A percentile compares a stretch with the other conserved stretches of the same genome.
Evolutionary conservation across 2,329 filamentous ascomycete species (phyloP).

Genomic region (Fusarium verrucosum): DNA sequence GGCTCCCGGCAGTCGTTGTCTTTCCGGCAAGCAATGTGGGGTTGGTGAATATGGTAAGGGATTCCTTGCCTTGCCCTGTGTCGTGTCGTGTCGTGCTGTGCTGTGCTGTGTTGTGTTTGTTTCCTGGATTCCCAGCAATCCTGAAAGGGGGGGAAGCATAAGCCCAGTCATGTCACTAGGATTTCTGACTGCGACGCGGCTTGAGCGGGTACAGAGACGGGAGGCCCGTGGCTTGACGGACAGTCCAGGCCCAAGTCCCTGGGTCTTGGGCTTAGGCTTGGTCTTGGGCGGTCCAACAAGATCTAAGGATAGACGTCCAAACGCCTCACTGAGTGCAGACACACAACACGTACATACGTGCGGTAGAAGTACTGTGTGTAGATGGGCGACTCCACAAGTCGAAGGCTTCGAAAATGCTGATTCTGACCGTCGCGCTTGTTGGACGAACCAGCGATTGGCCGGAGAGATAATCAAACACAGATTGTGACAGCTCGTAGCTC

Average conservation of each 20-base stretch:
- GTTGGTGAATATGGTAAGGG: slow-evolving; percentile 23
- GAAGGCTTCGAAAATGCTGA: background rate
- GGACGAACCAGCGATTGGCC: slow-evolving; percentile 9
- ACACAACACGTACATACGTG: slow-evolving; percentile 17
- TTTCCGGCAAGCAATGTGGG: slow-evolving; percentile 30
- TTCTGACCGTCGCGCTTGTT: slow-evolving; percentile 4
- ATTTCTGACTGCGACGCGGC: slow-evolving; percentile 36
- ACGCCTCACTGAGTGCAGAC: slow-evolving; percentile 22
- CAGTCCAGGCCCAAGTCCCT: slow-evolving; percentile 44
- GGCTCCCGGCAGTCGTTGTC: slow-evolving; percentile 31
- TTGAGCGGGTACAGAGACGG: slow-evolving; percentile 42
- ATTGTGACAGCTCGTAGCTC: slow-evolving; percentile 11
- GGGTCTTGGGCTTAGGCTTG: slow-evolving; percentile 24
- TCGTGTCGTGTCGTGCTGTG: background rate
- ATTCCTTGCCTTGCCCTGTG: slow-evolving; percentile 22
- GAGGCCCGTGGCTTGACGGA: slow-evolving; percentile 39
- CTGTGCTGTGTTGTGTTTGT: slow-evolving; percentile 21
- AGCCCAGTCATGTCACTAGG: slow-evolving; percentile 19
- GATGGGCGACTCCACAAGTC: slow-evolving; percentile 1
- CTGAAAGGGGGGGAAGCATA: slow-evolving; percentile 23
- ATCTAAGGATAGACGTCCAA: slow-evolving; percentile 13
- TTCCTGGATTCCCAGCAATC: slow-evolving; percentile 18
- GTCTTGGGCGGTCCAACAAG: slow-evolving; percentile 19
- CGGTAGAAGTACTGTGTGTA: too few relatives aligned
- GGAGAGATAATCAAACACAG: slow-evolving; percentile 7